Evolutionary conservation across 2,329 filamentous ascomycete species (phyloP).

Genomic region (Madurella fahalii): DNA sequence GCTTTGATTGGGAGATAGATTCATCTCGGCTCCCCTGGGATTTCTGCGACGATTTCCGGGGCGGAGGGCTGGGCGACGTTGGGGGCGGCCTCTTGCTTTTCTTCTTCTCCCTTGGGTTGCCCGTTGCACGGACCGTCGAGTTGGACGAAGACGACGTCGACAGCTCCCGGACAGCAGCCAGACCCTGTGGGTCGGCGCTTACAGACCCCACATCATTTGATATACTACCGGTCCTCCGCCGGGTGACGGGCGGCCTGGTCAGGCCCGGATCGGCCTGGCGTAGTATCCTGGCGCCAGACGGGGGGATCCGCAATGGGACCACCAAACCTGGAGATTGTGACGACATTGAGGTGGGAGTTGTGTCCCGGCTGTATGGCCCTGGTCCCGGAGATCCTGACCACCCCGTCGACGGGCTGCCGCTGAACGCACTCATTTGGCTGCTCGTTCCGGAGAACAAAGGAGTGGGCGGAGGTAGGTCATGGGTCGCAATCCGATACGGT

Average conservation of each 20-base stretch:
- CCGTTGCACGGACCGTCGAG: constrained; percentile 59
- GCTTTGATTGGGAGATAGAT: constrained; percentile 38
- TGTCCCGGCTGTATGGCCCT: constrained; percentile 69
- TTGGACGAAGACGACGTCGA: constrained; percentile 68
- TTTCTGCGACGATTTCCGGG: constrained; percentile 58
- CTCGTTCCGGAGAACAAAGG: constrained; percentile 59
- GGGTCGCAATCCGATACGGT: constrained; percentile 56
- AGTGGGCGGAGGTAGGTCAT: constrained; percentile 63
- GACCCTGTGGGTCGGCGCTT: constrained; percentile 49
- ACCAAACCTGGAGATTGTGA: constrained; percentile 67
- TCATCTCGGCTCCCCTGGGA: constrained; percentile 39
- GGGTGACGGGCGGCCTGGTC: constrained; percentile 57
- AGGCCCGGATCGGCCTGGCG: constrained; percentile 54
- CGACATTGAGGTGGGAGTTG: constrained; percentile 72
- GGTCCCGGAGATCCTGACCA: constrained; percentile 70
- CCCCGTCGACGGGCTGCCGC: constrained; percentile 68
- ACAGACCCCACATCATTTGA: constrained; percentile 47
- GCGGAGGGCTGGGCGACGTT: constrained; percentile 56
- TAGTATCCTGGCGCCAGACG: constrained; percentile 36
- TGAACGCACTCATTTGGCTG: constrained; percentile 55
- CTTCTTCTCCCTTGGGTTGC: constrained; percentile 44
- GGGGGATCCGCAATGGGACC: constrained; percentile 43
- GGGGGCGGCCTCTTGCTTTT: constrained; percentile 43
- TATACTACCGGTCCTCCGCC: constrained; percentile 53
- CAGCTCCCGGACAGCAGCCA: constrained; percentile 65